Evolutionary conservation across 2,329 filamentous ascomycete genomes (phyloP), one percentile per base, ranked within the genome.

Genomic region (Cercospora citrullina): DNA sequence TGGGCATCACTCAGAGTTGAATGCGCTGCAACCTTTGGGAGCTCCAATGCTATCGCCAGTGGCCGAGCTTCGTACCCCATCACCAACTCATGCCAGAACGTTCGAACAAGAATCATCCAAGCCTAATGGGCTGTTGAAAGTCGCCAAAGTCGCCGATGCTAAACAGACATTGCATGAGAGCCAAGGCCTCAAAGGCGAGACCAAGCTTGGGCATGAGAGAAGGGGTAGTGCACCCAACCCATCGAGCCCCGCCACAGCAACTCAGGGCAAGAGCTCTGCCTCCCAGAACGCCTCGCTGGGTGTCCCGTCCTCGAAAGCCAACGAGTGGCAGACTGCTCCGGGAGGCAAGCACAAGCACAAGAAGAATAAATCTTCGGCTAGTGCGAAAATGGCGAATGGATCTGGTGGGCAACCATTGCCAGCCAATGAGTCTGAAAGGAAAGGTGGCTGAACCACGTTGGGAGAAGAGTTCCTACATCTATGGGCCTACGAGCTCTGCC

Each of bases 41-140:
- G 74, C 71, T 36, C 82, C 83, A 4, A 70, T 84, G 23, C 82
- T 94, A 2, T 93, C 91, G 0, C 91, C 91, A 0, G 91, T 93
- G 0, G 90, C 90, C 64, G 91, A 93, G 79, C 86, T 87, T 5
- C 84, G 86, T n/a, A 90, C 89, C 0, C 89, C 90, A 2, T 92
- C 91, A 1, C 90, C 91, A 1, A 90, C 85, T 3, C 82, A 85
- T 12, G 81, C 81, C 65, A 84, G 89, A 64, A 88, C 84, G 59
- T 80, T 84, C 60, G 87, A 88, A 8, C 68, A 72, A 18, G 68
- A 71, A 21, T 74, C 72, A 10, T 69, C 72, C 5, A 73, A 73
- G 48, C 58, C 68, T 31, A 77, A 76, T 60, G 75, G 75, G 28
- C 65, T 76, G 1, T 53, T 71, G 31, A 74, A 74, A 68, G 69